Base-by-base conservation (phyloP, 257 asterid species). In the Solanum lignicaule region DNA sequence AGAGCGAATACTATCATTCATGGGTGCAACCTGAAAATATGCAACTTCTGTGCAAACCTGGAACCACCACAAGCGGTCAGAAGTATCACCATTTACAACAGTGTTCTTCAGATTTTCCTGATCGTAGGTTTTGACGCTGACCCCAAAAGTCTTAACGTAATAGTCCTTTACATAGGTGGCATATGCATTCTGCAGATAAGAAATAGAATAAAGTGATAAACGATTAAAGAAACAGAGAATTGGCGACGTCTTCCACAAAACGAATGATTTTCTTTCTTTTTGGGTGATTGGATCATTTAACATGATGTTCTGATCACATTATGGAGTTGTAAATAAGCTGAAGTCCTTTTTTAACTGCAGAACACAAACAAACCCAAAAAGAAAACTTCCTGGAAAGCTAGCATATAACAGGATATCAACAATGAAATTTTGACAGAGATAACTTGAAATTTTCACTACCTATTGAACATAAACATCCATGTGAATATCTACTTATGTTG, bases 21-120 rank as follows among this genome's bases (percentile, higher is more conserved):
- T 79, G 36, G 99, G 99, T 29, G 99, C 99, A 88, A 94, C 96
- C 94, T 97, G 99, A 90, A 97, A 97, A 93, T 93, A 97, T 65
- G 99, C 99, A 87, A 97, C 99, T 91, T 97, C 99, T 2, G 99
- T 93, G 87, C 99, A 97, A 86, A 95, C 99, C 92, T 97, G 99
- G 95, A 95, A 97, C 99, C 99, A 97, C 99, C 99, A 97, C 91
- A 97, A 89, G 87, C 98, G 99, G 89, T 89, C 94, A 62, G 95
- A 89, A 60, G 92, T 89, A 75, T 90, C 90, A 62, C 87, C 88
- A 32, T 43, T 88, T 84, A 92, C 58, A 88, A 90, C 87, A 83
- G 94, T 90, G 38, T 89, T 88, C 94, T 92, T 97, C 93, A 97
- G 89, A 86, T 90, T 90, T 88, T 92, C 89, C 90, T 97, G 99